Base-by-base conservation (phyloP, 1,284 basidiomycete species). In the Ustilago loliicola region DNA sequence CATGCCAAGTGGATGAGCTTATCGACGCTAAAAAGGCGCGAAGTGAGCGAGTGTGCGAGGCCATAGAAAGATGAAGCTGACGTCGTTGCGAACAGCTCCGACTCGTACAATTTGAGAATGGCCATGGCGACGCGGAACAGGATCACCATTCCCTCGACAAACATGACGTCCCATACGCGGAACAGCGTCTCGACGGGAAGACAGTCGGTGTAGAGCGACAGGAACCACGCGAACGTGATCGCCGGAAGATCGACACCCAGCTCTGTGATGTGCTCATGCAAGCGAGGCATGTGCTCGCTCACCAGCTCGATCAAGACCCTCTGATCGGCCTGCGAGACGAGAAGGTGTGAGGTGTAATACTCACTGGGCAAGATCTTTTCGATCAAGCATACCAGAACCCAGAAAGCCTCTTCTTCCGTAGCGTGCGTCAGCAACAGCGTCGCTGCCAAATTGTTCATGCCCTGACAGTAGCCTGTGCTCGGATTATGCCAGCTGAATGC, bases 221-320 rank as follows among this genome's bases (percentile, higher is more conserved):
- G 88, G 88, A 98, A 98, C 96, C 96, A 99, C 2, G 95, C 96
- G 88, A 98, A 98, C 67, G 94, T 98, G 66, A 98, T 94, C 0
- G 95, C 95, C 1, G 93, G 92, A 5, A 99, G 89, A 84, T 99
- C 96, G 2, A 98, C 92, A 2, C 92, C 93, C 0, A 98, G 90
- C 19, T 91, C 90, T 3, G 89, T 89, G 25, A 99, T 89, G 83
- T 98, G 95, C 0, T 88, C 84, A 59, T 92, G 90, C 1, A 98
- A 87, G 83, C 91, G 91, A 0, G 96, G 96, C 23, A 92, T 88
- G 57, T 90, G 87, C 70, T 94, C 92, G 42, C 91, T 90, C 1
- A 98, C 93, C 64, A 95, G 93, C 79, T 97, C 94, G 32, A 93
- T 89, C 0, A 99, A 89, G 1, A 98, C 96, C 2, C 94, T 88